These are phyloP conservation scores for Ambispora gerdemannii DNA, from an alignment of 192 early-diverging fungal genomes.

Conservation along the genomic window DNA sequence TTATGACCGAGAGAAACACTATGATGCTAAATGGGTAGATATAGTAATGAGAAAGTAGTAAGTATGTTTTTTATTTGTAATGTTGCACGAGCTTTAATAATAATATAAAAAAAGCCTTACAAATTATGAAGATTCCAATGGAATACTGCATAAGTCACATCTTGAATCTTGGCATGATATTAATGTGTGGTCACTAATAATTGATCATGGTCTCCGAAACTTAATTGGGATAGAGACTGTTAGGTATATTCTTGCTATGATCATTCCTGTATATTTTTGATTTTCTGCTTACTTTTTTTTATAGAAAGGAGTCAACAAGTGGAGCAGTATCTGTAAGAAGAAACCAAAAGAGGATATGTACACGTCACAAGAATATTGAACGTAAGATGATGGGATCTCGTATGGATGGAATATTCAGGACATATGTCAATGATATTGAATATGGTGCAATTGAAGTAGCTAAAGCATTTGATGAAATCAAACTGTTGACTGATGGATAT, in stretches of 20 bases:
- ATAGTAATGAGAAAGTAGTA: conserved; percentile 29
- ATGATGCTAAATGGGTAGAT: conserved; percentile 29
- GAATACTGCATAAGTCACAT: no score
- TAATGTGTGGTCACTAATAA: conserved; percentile 31
- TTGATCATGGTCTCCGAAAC: conserved; percentile 29
- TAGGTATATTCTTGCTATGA: conserved; percentile 5
- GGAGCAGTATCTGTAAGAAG: conserved; percentile 12
- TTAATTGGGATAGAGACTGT: conserved; percentile 23
- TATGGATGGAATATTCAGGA: conserved; percentile 9
- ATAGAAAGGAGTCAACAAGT: conserved; percentile 20
- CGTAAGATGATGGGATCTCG: background rate
- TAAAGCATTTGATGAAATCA: conserved; percentile 25
- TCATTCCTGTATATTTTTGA: conserved; percentile 22
- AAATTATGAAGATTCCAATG: conserved; percentile 25
- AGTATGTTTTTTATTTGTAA: conserved; percentile 4
- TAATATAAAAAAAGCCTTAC: conserved; percentile 7
- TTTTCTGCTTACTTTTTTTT: conserved; percentile 18
- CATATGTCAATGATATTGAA: conserved; percentile 23
- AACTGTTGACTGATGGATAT: conserved; percentile 15
- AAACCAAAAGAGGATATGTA: conserved; percentile 19
- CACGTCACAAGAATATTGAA: background rate
- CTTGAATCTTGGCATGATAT: conserved; percentile 30
- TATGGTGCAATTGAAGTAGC: conserved; percentile 23
- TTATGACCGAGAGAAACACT: conserved; percentile 25
- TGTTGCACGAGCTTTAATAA: conserved; percentile 18